phyloP scores from a whole-genome alignment of 2,329 filamentous ascomycete species.

The Dactylella cylindrospora region DNA sequence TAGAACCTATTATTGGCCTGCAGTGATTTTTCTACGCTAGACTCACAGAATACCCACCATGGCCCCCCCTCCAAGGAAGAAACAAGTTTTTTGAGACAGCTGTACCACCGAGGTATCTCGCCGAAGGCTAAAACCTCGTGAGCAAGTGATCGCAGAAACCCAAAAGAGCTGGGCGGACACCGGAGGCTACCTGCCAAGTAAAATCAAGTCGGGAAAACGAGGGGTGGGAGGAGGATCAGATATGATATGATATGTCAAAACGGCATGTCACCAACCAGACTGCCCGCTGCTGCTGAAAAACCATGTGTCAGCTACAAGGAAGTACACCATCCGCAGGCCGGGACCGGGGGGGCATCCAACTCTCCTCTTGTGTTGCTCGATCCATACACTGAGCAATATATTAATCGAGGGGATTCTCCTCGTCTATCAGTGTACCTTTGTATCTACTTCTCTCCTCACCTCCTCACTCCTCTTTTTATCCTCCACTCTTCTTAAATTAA shows the following conservation, averaged over 20 bases:
- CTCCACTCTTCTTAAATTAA: constrained; percentile 20
- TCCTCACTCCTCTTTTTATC: constrained; percentile 9
- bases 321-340: constrained; percentile 15
- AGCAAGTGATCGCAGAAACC: constrained; percentile 11
- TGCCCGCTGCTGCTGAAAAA: too few species aligned
- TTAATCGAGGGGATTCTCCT: constrained; percentile 28
- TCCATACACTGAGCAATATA: constrained; percentile 30
- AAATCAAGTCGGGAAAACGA: constrained; percentile 20
- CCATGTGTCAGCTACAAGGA: constrained; percentile 21
- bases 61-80: neutral
- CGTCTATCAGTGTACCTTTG: constrained; percentile 20
- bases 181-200: constrained; percentile 19
- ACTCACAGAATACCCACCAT: neutral
- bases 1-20: too few species aligned
- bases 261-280: constrained; percentile 8
- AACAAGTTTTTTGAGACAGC: constrained; percentile 17
- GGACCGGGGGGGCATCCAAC: constrained; percentile 36
- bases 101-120: constrained; percentile 27
- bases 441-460: constrained; percentile 9
- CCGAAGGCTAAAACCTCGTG: constrained; percentile 7
- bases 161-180: constrained; percentile 13
- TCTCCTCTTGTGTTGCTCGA: constrained; percentile 1
- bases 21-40: constrained; percentile 1
- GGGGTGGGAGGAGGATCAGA: constrained; percentile 11
- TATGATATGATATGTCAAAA: constrained; percentile 7